Conservation (phyloP, 139 green algal genomes). For the Spirogloea muscicola region DNA sequence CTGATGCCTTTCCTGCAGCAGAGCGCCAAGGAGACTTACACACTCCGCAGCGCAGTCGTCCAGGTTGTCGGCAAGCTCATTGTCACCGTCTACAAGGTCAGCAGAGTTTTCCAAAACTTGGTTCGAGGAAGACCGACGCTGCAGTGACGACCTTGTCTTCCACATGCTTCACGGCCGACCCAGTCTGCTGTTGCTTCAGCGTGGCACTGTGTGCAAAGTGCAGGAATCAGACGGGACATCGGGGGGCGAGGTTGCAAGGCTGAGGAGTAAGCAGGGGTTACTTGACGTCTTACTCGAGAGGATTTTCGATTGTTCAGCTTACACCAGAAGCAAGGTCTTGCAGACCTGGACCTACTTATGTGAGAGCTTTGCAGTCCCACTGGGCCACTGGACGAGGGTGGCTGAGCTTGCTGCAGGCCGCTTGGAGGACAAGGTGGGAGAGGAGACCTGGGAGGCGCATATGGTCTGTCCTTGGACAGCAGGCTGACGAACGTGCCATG, state of each 20-base stretch:
- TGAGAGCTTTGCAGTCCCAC: slow-evolving; percentile 54
- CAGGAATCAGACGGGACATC: neutral
- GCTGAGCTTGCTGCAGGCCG: slow-evolving; percentile 63
- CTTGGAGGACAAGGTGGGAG: slow-evolving; percentile 84
- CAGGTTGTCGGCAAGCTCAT: slow-evolving; percentile 55
- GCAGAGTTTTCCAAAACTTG: neutral
- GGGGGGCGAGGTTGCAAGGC: too few relatives aligned
- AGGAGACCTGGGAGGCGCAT: too few relatives aligned
- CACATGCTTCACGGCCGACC: too few relatives aligned
- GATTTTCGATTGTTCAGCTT: slow-evolving; percentile 62
- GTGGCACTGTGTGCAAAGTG: too few relatives aligned
- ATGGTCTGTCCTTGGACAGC: too few relatives aligned
- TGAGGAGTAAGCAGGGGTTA: slow-evolving; percentile 71
- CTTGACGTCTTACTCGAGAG: slow-evolving; percentile 70
- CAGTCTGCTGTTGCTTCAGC: too few relatives aligned
- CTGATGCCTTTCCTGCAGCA: slow-evolving; percentile 69
- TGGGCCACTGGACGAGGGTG: slow-evolving; percentile 68
- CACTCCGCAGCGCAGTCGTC: slow-evolving; percentile 66
- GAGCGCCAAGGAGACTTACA: slow-evolving; percentile 68
- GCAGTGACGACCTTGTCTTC: too few relatives aligned
- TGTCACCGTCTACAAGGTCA: slow-evolving; percentile 9
- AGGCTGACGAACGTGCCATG: too few relatives aligned
- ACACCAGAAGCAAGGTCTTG: slow-evolving; percentile 59
- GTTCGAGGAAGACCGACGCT: neutral
- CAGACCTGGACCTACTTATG: slow-evolving; percentile 73